A percentile compares a stretch with the other conserved stretches of the same genome.
phyloP scores from a whole-genome alignment of 2,329 filamentous ascomycete genomes.

The Leptographium procerum region DNA sequence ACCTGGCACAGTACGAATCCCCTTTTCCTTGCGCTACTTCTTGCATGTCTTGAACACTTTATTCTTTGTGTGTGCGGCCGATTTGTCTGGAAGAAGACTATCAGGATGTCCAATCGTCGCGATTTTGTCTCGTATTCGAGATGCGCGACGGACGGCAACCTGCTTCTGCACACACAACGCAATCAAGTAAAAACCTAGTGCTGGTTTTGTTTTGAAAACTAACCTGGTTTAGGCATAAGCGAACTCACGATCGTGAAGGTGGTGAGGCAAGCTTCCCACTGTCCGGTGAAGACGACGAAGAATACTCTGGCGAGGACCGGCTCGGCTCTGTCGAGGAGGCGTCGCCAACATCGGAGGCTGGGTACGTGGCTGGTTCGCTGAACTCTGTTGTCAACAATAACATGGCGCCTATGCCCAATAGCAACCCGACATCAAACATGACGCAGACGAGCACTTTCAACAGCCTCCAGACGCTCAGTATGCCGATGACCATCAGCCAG shows the following conservation, averaged over 20 bases:
- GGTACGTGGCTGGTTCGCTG: constrained; percentile 45
- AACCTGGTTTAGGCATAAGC: constrained; percentile 63
- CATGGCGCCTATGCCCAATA: constrained; percentile 11
- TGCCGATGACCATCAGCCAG: constrained; percentile 53
- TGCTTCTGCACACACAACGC: constrained; percentile 15
- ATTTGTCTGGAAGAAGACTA: constrained; percentile 17
- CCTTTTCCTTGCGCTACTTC: constrained; percentile 25
- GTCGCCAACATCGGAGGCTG: constrained; percentile 59
- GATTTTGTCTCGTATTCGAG: no score
- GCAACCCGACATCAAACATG: constrained; percentile 17
- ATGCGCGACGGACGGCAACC: neutral
- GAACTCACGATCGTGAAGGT: constrained; percentile 55
- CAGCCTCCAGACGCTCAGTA: constrained; percentile 49
- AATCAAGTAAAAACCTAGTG: neutral
- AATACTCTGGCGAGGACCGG: constrained; percentile 71
- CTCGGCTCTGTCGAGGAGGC: constrained; percentile 70
- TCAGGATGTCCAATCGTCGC: neutral
- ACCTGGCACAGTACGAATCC: constrained; percentile 80
- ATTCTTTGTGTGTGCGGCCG: constrained; percentile 22
- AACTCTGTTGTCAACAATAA: constrained; percentile 28
- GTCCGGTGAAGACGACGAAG: constrained; percentile 78
- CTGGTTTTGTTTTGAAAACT: constrained; percentile 18
- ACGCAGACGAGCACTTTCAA: constrained; percentile 33
- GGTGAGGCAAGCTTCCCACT: constrained; percentile 47
- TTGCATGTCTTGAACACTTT: constrained; percentile 16